phyloP scores from a whole-genome alignment of 2,329 filamentous ascomycete genomes.

The Basipetospora chlamydospora region DNA sequence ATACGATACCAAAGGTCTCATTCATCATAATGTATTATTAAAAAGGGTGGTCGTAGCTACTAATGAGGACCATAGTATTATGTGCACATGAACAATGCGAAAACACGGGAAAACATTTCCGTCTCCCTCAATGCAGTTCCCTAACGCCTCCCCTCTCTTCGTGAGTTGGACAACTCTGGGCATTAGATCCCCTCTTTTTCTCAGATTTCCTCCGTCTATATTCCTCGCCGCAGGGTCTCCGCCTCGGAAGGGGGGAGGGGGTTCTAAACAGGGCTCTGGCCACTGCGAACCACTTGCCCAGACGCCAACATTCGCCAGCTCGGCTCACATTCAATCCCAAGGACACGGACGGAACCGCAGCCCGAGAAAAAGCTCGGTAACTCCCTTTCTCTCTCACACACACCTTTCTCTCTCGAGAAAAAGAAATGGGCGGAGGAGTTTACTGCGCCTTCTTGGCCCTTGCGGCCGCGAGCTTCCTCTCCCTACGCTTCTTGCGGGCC shows the following conservation, averaged over 20 bases:
- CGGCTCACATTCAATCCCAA: too few relatives aligned
- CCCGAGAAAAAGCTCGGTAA: too few relatives aligned
- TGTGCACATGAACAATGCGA: not conserved
- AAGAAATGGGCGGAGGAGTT: constrained; percentile 9
- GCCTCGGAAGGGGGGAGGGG: too few relatives aligned
- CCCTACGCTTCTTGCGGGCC: constrained; percentile 69
- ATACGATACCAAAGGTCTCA: constrained; percentile 1
- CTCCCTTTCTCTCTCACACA: too few relatives aligned
- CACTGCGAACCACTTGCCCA: too few relatives aligned
- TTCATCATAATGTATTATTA: constrained; percentile 10
- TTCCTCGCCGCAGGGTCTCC: too few relatives aligned
- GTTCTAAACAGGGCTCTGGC: too few relatives aligned
- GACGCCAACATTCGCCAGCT: too few relatives aligned
- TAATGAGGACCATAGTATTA: not conserved
- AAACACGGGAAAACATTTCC: constrained; percentile 1
- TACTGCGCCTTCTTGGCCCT: constrained; percentile 56
- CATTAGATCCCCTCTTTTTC: not conserved
- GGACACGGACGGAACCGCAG: too few relatives aligned
- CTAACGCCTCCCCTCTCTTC: constrained; percentile 1
- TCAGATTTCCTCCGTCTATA: too few relatives aligned
- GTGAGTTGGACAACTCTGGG: not conserved
- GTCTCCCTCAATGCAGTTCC: constrained; percentile 3
- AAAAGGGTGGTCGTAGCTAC: constrained; percentile 7
- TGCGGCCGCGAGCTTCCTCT: constrained; percentile 55
- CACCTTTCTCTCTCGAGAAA: too few relatives aligned